phyloP scores from a whole-genome alignment of 495 filamentous ascomycete genomes.

The Cetradonia linearis region DNA sequence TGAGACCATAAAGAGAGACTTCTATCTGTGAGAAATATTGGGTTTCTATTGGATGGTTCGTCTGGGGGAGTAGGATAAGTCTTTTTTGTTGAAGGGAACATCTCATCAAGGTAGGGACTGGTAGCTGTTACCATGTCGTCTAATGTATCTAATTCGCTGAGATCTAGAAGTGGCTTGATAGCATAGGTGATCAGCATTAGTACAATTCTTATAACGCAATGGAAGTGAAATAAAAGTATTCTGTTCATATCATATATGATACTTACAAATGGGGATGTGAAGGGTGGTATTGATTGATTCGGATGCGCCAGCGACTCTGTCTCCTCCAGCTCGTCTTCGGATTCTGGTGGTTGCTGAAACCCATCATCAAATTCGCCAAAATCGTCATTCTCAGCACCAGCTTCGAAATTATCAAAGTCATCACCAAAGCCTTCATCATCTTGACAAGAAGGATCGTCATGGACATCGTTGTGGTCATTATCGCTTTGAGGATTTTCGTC shows the following conservation, averaged over 20 bases:
- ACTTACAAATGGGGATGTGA: constrained; percentile 41
- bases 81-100: constrained; percentile 44
- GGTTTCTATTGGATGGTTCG: constrained; percentile 26
- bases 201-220: background rate
- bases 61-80: constrained; percentile 32
- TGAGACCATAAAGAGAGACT: constrained; percentile 93
- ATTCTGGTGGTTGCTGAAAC: constrained; percentile 49
- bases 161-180: constrained; percentile 59
- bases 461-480: constrained; percentile 33
- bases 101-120: constrained; percentile 41
- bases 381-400: constrained; percentile 56
- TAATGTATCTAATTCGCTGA: constrained; percentile 47
- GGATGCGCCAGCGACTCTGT: constrained; percentile 34
- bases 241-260: constrained; percentile 6
- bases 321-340: constrained; percentile 37
- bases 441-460: constrained; percentile 29
- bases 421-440: constrained; percentile 59
- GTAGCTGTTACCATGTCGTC: constrained; percentile 38
- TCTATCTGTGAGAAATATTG: constrained; percentile 46
- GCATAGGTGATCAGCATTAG: constrained; percentile 14
- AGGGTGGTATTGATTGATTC: constrained; percentile 34
- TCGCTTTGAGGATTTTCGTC: constrained; percentile 34
- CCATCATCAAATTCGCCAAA: constrained; percentile 89
- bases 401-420: constrained; percentile 96
- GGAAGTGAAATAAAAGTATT: background rate